Percentiles rank a stretch among this genome's conserved stretches.
Conservation (phyloP, 1,284 basidiomycete species). For the Kwoniella shivajii region DNA sequence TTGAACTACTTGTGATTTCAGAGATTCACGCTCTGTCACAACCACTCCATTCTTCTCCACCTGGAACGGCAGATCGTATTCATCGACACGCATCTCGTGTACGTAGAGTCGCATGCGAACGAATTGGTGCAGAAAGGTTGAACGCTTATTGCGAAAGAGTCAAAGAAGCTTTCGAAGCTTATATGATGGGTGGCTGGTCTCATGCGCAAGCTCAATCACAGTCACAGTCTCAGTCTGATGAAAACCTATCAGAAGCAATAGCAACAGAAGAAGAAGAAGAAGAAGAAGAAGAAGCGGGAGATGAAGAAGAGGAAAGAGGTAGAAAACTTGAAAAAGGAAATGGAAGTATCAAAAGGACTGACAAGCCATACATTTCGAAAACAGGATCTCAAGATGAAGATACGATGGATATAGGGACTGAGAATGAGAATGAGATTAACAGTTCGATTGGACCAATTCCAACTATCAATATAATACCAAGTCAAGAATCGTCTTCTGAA, state of each 20-base stretch:
- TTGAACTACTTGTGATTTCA: conserved; percentile 49
- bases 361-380: background rate
- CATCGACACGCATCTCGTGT: conserved; percentile 46
- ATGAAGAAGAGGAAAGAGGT: conserved; percentile 8
- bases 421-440: too few relatives aligned
- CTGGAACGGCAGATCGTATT: conserved; percentile 33
- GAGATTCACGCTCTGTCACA: conserved; percentile 47
- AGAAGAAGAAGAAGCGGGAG: conserved; percentile 5
- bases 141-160: conserved; percentile 50
- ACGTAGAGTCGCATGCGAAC: conserved; percentile 45
- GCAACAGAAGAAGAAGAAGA: conserved; percentile 1
- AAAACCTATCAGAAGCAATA: conserved; percentile 1
- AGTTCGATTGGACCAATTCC: too few relatives aligned
- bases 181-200: conserved; percentile 37
- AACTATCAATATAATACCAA: background rate
- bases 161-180: conserved; percentile 49
- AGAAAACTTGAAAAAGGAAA: conserved; percentile 7
- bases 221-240: conserved; percentile 2
- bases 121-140: conserved; percentile 48
- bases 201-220: background rate
- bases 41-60: conserved; percentile 21
- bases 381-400: background rate
- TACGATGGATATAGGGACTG: background rate
- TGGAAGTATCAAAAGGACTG: background rate
- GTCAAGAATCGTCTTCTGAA: too few relatives aligned